phyloP scores from a whole-genome alignment of 192 early-diverging fungal genomes.

The Mortierella alpina region DNA sequence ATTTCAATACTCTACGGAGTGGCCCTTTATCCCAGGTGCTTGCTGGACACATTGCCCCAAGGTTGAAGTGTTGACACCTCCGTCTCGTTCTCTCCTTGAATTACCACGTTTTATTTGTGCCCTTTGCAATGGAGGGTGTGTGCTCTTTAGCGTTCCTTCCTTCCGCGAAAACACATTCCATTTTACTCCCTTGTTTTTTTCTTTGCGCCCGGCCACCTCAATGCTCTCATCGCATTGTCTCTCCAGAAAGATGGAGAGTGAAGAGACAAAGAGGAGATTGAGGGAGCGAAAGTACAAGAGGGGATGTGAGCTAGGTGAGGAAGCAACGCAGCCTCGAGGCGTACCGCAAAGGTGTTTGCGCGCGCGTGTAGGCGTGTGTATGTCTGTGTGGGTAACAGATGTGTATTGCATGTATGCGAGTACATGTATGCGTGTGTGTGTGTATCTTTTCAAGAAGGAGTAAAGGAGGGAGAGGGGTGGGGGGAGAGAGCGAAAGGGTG shows the following conservation, averaged over 20 bases:
- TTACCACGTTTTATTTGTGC: slow-evolving; percentile 27
- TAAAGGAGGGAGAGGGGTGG: no score
- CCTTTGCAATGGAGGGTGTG: neutral
- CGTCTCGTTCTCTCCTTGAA: slow-evolving; percentile 15
- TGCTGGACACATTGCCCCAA: no score
- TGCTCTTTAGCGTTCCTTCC: neutral
- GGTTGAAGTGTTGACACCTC: slow-evolving; percentile 2
- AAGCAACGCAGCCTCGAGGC: neutral
- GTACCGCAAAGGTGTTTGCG: slow-evolving; percentile 5
- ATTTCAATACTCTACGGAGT: neutral
- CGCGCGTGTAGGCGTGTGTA: slow-evolving; percentile 5
- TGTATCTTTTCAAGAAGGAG: neutral
- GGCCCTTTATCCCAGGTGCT: no score
- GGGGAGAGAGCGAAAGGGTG: no score
- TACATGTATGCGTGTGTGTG: no score
- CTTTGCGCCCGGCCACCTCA: neutral
- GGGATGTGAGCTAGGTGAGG: no score
- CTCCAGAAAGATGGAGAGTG: neutral
- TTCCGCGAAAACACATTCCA: neutral
- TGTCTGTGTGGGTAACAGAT: neutral
- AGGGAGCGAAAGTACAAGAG: no score
- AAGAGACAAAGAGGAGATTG: neutral
- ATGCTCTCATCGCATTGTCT: neutral
- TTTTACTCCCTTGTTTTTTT: slow-evolving; percentile 15
- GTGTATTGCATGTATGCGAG: neutral